Evolutionary conservation across 164 flowering plant genomes (phyloP).

Genomic region (Liriodendron chinense): DNA sequence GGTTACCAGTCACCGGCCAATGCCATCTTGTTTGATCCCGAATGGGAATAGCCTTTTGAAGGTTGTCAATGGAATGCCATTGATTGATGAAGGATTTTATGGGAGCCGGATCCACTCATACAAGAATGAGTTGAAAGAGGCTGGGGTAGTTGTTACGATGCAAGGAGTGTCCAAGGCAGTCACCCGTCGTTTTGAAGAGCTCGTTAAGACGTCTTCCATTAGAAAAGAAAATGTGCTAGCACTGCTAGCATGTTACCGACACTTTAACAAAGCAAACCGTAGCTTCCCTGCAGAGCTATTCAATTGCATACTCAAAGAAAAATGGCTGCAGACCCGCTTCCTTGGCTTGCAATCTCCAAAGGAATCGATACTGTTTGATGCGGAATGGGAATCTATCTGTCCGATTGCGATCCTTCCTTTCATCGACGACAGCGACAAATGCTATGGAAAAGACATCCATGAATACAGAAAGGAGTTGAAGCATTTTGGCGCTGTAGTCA

Average conservation of each 20-base stretch:
- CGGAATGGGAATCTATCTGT: slow-evolving; percentile 21
- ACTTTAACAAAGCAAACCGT: slow-evolving; percentile 17
- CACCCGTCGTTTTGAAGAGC: slow-evolving; percentile 31
- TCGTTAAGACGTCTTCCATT: slow-evolving; percentile 23
- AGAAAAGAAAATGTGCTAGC: slow-evolving; percentile 33
- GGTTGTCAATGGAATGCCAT: slow-evolving; percentile 26
- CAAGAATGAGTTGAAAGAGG: slow-evolving; percentile 29
- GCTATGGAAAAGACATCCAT: slow-evolving; percentile 21
- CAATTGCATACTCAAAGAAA: slow-evolving; percentile 28
- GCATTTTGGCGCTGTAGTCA: slow-evolving; percentile 22
- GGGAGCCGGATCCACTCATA: slow-evolving; percentile 27
- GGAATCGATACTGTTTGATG: slow-evolving; percentile 39
- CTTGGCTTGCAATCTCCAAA: slow-evolving; percentile 40
- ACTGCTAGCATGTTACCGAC: slow-evolving; percentile 40
- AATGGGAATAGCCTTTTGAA: slow-evolving; percentile 30
- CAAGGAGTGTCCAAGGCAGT: slow-evolving; percentile 46
- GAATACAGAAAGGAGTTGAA: slow-evolving; percentile 18
- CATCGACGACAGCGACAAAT: slow-evolving; percentile 12
- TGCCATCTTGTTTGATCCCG: slow-evolving; percentile 37
- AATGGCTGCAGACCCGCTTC: slow-evolving; percentile 54
- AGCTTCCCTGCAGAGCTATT: slow-evolving; percentile 31
- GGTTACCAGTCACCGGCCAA: slow-evolving; percentile 45
- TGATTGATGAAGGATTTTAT: slow-evolving; percentile 37
- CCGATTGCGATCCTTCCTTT: slow-evolving; percentile 24
- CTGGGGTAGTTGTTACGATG: slow-evolving; percentile 46